A percentile compares a stretch with the other conserved stretches of the same genome.
These are phyloP conservation scores for Coleophoma crateriformis DNA, from an alignment of 2,329 filamentous ascomycete genomes.

Conservation along the genomic window DNA sequence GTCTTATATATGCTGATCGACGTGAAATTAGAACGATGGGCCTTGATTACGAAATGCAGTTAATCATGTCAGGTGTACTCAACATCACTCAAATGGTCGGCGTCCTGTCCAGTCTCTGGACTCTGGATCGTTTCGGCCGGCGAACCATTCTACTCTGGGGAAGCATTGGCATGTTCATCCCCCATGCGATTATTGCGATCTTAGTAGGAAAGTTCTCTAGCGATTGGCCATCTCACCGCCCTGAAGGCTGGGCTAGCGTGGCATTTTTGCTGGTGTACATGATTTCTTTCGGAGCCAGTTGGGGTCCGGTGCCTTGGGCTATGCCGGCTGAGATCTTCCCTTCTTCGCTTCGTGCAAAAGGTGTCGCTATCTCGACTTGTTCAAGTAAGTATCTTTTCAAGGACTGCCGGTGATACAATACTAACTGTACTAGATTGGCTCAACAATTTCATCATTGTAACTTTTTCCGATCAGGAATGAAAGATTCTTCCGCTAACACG, in stretches of 20 bases:
- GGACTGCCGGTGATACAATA: not conserved
- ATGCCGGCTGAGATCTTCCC: constrained; percentile 54
- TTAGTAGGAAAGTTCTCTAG: constrained; percentile 46
- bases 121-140: constrained; percentile 39
- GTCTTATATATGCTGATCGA: not conserved
- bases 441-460: constrained; percentile 10
- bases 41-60: not conserved
- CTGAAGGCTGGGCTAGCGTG: constrained; percentile 56
- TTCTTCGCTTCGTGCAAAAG: constrained; percentile 52
- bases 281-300: constrained; percentile 84
- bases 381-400: not conserved
- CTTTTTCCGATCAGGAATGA: not conserved
- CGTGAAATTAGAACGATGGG: constrained; percentile 30
- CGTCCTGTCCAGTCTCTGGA: constrained; percentile 39
- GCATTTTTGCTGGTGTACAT: constrained; percentile 96
- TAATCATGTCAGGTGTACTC: constrained; percentile 13
- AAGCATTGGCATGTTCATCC: constrained; percentile 35
- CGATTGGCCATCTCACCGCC: constrained; percentile 42
- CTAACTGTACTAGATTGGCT: constrained; percentile 48
- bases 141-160: constrained; percentile 38
- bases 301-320: constrained; percentile 88
- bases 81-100: constrained; percentile 45
- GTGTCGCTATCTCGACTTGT: constrained; percentile 54
- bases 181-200: constrained; percentile 43
- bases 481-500: too few relatives aligned